Evolutionary conservation across 2,329 filamentous ascomycete species (phyloP), one percentile per base, ranked within the genome.

Genomic region (Alternaria sp.): DNA sequence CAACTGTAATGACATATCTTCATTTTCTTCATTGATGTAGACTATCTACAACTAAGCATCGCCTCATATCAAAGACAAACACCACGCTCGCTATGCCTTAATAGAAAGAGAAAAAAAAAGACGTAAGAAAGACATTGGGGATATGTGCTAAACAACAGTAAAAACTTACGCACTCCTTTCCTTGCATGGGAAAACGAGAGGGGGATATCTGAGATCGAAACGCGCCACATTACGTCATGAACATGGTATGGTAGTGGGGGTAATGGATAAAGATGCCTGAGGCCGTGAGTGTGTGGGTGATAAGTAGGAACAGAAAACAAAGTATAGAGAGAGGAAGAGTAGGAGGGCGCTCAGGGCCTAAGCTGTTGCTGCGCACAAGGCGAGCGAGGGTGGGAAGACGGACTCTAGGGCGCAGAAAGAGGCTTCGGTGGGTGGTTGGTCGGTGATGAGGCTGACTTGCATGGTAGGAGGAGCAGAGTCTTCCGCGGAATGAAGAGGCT

Each of bases 171-270:
- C n/a, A n/a, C n/a, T n/a, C n/a, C n/a, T n/a, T n/a, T n/a, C n/a
- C n/a, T n/a, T n/a, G n/a, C n/a, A n/a, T n/a, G n/a, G n/a, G n/a
- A n/a, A n/a, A n/a, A n/a, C n/a, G n/a, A n/a, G 37, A 52, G 39
- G 13, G 28, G 50, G 48, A 50, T 50, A 50, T 50, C 48, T 39
- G n/a, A 13, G 26, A n/a, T 40, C 24, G 24, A 41, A 51, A 51
- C 14, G 21, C 34, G 50, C 50, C 34, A 52, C 50, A 52, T 52
- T 44, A 44, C 50, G 37, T 52, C 50, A 41, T 52, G 50, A 52
- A 52, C 21, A 40, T 40, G 34, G 17, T 40, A 51, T 37, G 23
- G 40, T 42, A 14, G 17, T 17, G 17, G 17, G 17, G 17, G 17
- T 17, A 17, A 41, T 41, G 39, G 9, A 36, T 36, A 17, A 34